Conservation (phyloP, 2,329 filamentous ascomycete genomes). For the Ophiostoma australiae region DNA sequence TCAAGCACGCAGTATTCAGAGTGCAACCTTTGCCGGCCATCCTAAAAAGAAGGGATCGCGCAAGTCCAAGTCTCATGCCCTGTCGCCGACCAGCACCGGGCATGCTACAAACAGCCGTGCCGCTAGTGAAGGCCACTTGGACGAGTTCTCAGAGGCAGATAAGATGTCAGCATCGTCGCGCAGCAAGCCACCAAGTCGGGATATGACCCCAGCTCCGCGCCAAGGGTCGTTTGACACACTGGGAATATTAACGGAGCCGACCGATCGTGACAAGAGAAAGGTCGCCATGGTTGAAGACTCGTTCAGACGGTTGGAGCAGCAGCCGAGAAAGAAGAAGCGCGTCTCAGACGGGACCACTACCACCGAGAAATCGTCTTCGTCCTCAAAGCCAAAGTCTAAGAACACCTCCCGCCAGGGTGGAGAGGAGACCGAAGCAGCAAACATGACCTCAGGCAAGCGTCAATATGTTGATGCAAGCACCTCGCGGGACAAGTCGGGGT, state of each 20-base stretch:
- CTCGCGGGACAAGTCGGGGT: conserved; percentile 50
- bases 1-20: conserved; percentile 36
- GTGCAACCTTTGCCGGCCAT: conserved; percentile 33
- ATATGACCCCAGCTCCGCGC: conserved; percentile 54
- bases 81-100: conserved; percentile 59
- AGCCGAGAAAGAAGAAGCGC: conserved; percentile 58
- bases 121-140: conserved; percentile 56
- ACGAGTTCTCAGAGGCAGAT: conserved; percentile 53
- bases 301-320: conserved; percentile 57
- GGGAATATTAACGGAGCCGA: conserved; percentile 58
- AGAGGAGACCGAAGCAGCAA: conserved; percentile 29
- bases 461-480: conserved; percentile 52
- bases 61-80: conserved; percentile 51
- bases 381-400: conserved; percentile 31
- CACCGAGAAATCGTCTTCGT: conserved; percentile 20
- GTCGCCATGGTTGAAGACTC: conserved; percentile 61
- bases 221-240: conserved; percentile 57
- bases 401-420: conserved; percentile 22
- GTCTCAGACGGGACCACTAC: conserved; percentile 48
- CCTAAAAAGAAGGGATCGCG: conserved; percentile 47
- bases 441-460: conserved; percentile 38
- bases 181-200: conserved; percentile 63
- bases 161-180: conserved; percentile 48
- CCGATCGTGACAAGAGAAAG: conserved; percentile 63
- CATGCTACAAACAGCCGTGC: conserved; percentile 60